Evolutionary conservation across 331 rosid species (phyloP).

Genomic region (Spiraea crenata): DNA sequence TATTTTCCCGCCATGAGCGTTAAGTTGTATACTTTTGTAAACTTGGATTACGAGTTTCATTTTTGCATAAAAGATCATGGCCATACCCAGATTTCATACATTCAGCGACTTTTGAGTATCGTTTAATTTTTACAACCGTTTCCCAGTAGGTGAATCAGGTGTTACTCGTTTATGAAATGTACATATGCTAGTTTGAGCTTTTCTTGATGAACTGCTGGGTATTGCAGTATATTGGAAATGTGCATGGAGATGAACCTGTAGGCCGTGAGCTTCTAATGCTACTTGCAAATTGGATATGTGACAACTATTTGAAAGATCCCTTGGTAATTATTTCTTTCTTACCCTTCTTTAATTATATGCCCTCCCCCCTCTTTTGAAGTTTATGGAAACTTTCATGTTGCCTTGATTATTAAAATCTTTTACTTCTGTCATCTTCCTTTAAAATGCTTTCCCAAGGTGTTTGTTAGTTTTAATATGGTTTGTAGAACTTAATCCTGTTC

Average conservation of each 20-base stretch:
- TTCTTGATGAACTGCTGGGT: conserved; percentile 33
- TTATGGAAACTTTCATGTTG: neutral
- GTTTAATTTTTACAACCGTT: neutral
- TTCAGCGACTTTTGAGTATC: neutral
- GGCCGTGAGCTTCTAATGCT: conserved; percentile 81
- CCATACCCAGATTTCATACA: neutral
- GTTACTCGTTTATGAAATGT: conserved; percentile 7
- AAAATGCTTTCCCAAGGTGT: neutral
- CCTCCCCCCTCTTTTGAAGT: neutral
- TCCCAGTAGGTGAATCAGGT: conserved; percentile 19
- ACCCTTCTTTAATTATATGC: neutral
- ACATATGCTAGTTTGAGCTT: conserved; percentile 15
- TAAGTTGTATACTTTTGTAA: neutral
- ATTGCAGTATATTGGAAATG: conserved; percentile 90
- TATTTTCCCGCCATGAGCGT: neutral
- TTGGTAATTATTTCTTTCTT: conserved; percentile 49
- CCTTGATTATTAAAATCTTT: neutral
- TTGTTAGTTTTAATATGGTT: neutral
- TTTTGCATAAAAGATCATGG: neutral
- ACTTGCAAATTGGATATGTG: conserved; percentile 93
- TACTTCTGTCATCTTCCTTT: neutral
- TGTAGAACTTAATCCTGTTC: neutral
- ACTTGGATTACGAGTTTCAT: neutral
- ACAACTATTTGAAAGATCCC: conserved; percentile 77
- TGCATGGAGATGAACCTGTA: conserved; percentile 96